Base-by-base conservation (phyloP, 176 grass and related monocot species). In the Oryza longistaminata region DNA sequence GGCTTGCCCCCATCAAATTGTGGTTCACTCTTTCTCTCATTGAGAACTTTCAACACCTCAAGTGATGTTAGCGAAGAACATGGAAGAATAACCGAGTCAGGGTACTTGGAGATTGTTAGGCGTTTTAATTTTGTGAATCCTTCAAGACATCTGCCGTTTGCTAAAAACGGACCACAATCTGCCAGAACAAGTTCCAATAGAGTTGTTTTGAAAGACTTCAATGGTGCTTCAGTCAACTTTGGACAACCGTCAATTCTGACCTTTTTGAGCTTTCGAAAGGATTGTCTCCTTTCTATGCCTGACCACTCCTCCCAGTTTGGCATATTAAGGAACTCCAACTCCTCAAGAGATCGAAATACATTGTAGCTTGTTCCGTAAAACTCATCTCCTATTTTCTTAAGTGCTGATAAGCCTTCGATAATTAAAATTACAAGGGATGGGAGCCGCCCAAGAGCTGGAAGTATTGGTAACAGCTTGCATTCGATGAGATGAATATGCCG, bases 391-490 rank as follows among this genome's bases (percentile, higher is more conserved):
- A 75, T 68, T 29, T 44, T 44, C 35, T 81, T 27, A 21, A 90
- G 13, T 68, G 3, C 17, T 3, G 43, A n/a, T 37, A 90, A 33
- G n/a, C 42, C 24, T 66, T 82, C 14, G 2, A 91, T 24, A 15
- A 66, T 49, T 46, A 91, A 81, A 76, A 84, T 19, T 53, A 60
- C 26, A 1, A 91, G 85, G 11, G 11, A 80, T 5, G 85, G 89
- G 45, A 87, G 80, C n/a, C 74, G 71, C 12, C 89, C 89, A 39
- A 87, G 73, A 74, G 84, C 44, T 74, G 89, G 85, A 29, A 91
- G 84, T 15, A n/a, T 83, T 60, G 6, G 45, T 33, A 90, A 40
- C 16, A 37, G 40, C 49, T 83, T 34, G 45, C 75, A 85, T 67
- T 40, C 4, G 37, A 14, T 35, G 12, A 90, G 43, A 35, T 62